Conservation (phyloP, 2,329 filamentous ascomycete species). For the Annulohypoxylon truncatum region DNA sequence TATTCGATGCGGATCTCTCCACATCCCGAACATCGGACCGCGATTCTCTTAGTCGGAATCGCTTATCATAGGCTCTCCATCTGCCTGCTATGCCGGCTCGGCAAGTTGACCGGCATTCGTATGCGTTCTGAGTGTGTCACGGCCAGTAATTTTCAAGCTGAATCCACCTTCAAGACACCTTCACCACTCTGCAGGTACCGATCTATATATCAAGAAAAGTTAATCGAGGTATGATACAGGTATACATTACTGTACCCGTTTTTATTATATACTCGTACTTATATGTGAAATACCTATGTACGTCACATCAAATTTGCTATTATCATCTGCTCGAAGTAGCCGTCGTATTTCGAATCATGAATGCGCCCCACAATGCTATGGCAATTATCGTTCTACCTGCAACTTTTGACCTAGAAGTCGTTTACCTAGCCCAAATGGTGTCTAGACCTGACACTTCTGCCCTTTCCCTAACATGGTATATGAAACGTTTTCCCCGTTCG, state of each 20-base stretch:
- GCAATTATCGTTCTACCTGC: neutral
- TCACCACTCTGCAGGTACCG: neutral
- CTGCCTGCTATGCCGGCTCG: conserved; percentile 32
- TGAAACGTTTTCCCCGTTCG: conserved; percentile 3
- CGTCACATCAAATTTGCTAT: conserved; percentile 7
- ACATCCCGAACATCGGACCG: conserved; percentile 46
- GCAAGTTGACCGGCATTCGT: conserved; percentile 25
- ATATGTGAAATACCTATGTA: conserved; percentile 34
- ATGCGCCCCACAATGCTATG: neutral
- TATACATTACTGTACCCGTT: neutral
- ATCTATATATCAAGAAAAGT: neutral
- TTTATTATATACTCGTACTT: conserved; percentile 17
- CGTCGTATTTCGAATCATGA: conserved; percentile 17
- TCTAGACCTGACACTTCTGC: neutral
- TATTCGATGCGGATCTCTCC: conserved; percentile 14
- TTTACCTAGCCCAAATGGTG: conserved; percentile 7
- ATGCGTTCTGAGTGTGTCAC: neutral
- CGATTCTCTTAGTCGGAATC: conserved; percentile 10
- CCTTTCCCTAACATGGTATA: neutral
- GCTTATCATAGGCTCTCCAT: conserved; percentile 36
- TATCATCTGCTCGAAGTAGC: neutral
- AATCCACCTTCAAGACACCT: neutral
- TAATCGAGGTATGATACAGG: neutral
- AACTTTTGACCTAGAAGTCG: conserved; percentile 5
- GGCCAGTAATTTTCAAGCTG: neutral